Evolutionary conservation across 306 rosid genomes (phyloP), one percentile per base, ranked within the genome.

Genomic region (Rosa chinensis): DNA sequence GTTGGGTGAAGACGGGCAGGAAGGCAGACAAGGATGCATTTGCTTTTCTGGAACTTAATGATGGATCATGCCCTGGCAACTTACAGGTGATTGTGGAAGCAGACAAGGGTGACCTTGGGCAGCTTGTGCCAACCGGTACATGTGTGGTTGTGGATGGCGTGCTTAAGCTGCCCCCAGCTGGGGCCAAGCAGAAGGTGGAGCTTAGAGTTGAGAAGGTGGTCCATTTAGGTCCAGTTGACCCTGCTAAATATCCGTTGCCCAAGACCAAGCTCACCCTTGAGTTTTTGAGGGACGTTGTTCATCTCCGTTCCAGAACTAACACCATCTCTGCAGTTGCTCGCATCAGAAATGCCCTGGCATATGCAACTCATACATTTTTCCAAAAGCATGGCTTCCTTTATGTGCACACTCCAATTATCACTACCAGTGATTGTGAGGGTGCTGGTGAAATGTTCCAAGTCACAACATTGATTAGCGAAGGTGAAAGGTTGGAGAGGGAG

Each of bases 371-470:
- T 25, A 86, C 98, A 0, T 96, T 96, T 81, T 96, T 96, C 47
- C 76, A 90, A 4, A 82, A 90, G 67, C 96, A 91, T 23, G 92
- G 93, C 16, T 96, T 96, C 82, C 89, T 89, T 11, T 96, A 91
- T 68, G 95, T 93, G 72, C 99, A 96, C 74, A 96, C 99, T 3
- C 99, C 98, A 12, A 96, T 96, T 83, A 78, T 96, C 12, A 96
- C 99, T 8, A 96, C 98, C 0, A 96, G 98, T 85, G 99, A 96
- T 73, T 96, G 99, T 82, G 99, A 96, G 88, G 99, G 99, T 86
- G 99, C 99, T 8, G 99, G 99, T 73, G 98, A 96, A 77, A 96
- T 96, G 98, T 96, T 96, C 89, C 99, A 96, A 86, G 99, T 96
- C 62, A 96, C 99, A 1, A 93, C 98, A 68, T 78, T 96, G 86